Evolutionary conservation across 768 basidiomycete species (phyloP).

Genomic region (Candolleomyces eurysporus): DNA sequence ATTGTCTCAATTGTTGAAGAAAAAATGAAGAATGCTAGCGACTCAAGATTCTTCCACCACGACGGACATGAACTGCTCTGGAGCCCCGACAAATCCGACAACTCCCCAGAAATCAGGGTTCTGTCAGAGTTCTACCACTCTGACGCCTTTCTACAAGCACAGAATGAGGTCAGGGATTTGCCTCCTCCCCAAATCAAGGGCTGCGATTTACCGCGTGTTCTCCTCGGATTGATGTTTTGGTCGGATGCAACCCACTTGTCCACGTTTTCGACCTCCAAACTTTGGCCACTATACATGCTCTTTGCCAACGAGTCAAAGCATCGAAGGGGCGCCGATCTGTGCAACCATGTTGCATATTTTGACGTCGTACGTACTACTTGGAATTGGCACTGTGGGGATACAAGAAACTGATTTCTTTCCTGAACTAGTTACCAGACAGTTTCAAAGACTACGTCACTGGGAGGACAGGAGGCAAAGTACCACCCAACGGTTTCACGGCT

Average conservation of each 20-base stretch:
- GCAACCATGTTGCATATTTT: background rate
- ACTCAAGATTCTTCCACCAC: conserved; percentile 11
- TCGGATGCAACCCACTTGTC: conserved; percentile 32
- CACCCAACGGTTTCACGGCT: background rate
- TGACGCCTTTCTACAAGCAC: conserved; percentile 18
- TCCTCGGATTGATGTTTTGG: conserved; percentile 7
- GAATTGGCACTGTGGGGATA: background rate
- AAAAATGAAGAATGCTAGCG: background rate
- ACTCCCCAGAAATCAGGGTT: conserved; percentile 9
- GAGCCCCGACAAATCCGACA: background rate
- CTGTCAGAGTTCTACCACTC: conserved; percentile 17
- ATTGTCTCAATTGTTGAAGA: background rate
- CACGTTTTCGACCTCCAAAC: conserved; percentile 27
- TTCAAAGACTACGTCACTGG: background rate
- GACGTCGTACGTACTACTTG: background rate
- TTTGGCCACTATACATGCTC: conserved; percentile 32
- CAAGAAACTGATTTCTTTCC: background rate
- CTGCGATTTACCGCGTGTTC: conserved; percentile 18
- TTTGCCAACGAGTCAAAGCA: conserved; percentile 17
- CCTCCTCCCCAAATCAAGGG: conserved; percentile 2
- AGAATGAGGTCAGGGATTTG: conserved; percentile 1
- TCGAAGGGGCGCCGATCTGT: background rate
- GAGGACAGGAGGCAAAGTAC: background rate
- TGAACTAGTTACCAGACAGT: background rate
- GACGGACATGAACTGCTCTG: conserved; percentile 12